These are phyloP conservation scores for Fusarium goolgardi DNA, from an alignment of 2,329 filamentous ascomycete genomes.

Conservation along the genomic window DNA sequence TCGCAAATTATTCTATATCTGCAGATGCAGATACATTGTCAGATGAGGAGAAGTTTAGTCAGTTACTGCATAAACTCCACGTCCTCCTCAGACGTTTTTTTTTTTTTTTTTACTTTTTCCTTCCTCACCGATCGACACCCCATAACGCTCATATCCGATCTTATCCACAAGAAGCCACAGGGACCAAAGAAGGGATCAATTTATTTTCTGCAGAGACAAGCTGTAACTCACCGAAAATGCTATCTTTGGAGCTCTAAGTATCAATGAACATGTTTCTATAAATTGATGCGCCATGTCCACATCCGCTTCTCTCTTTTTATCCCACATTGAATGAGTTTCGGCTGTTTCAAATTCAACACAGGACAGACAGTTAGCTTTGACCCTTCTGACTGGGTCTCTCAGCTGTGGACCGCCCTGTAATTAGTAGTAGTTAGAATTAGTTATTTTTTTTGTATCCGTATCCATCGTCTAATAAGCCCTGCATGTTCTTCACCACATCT, in stretches of 20 bases:
- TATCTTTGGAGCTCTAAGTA: not conserved
- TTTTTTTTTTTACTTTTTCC: slow-evolving; percentile 7
- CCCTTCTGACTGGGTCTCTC: not conserved
- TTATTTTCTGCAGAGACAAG: slow-evolving; percentile 1
- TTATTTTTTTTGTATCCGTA: slow-evolving; percentile 8
- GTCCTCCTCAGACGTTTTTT: slow-evolving; percentile 5
- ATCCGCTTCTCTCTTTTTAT: slow-evolving; percentile 36
- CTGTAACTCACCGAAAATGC: slow-evolving; percentile 20
- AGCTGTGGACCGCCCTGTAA: slow-evolving; percentile 3
- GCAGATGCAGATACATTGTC: not conserved
- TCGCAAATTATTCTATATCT: not conserved
- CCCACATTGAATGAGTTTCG: not conserved
- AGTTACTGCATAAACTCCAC: slow-evolving; percentile 1
- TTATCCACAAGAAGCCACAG: slow-evolving; percentile 15
- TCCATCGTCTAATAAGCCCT: slow-evolving; percentile 30
- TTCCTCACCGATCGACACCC: slow-evolving; percentile 10
- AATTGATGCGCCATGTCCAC: slow-evolving; percentile 11
- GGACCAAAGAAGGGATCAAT: slow-evolving; percentile 8
- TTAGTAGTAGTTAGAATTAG: not conserved
- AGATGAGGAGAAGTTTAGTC: slow-evolving; percentile 1
- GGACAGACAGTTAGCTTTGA: not conserved
- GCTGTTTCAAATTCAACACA: not conserved
- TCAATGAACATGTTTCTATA: slow-evolving; percentile 14
- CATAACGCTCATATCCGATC: slow-evolving; percentile 11
- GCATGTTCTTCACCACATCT: slow-evolving; percentile 42